Evolutionary conservation across 257 asterid genomes (phyloP), one percentile per base, ranked within the genome.

Genomic region (Jasminum sambac): DNA sequence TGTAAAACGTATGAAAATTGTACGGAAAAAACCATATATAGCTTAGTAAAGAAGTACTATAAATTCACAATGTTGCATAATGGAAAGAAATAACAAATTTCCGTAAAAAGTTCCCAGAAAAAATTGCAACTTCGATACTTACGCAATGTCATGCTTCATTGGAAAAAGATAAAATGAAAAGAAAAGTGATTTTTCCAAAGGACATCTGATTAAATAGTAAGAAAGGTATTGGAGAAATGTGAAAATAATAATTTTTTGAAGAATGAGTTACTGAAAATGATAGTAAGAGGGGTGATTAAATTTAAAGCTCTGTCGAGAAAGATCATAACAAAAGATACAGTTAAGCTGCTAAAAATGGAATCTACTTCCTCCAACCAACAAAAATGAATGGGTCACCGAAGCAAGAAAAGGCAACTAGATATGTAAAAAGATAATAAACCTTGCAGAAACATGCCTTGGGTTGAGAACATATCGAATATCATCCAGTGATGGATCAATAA

Each of bases 381-480:
- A 58, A 26, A 39, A n/a, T 72, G 58, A 4, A 30, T 52, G 24
- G 50, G 44, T 3, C 3, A 17, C 25, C 65, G 14, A 55, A 9
- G 40, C 39, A 41, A 43, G 61, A 10, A 25, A 50, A 55, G 36
- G 16, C 26, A 50, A 66, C 68, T 40, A 64, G 37, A 26, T 26
- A 77, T 69, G 43, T 5, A 41, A 23, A 57, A 55, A 10, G 13
- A 0, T 21, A 71, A 23, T 23, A 39, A 52, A 74, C 55, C 25
- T 43, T 38, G 62, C 42, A 50, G 69, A 57, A 64, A 67, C 84
- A 64, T 79, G 73, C 98, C 99, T 91, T 68, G 99, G 98, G 72
- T 95, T 84, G 66, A 91, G 98, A 25, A 91, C 98, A 78, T 91
- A 88, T 36, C 96, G 90, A 73, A 95, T 91, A 79, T 87, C 99